A percentile compares a stretch with the other conserved stretches of the same genome.
These are phyloP conservation scores for Coniosporium tulheliwenetii DNA, from an alignment of 2,329 filamentous ascomycete genomes.

Conservation along the genomic window DNA sequence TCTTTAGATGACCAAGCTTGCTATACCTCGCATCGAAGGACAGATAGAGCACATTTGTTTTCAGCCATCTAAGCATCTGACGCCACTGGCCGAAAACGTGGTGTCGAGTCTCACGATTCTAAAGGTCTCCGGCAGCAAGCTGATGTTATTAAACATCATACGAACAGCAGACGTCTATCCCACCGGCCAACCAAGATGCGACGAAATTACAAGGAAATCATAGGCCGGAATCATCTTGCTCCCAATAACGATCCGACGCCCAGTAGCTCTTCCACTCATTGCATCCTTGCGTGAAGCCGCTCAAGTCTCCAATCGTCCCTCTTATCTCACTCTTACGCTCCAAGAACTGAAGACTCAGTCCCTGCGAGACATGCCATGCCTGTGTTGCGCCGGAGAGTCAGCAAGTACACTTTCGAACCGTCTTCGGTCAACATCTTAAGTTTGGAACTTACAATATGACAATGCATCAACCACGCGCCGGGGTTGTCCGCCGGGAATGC, in stretches of 20 bases:
- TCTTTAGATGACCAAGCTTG: no score
- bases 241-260: constrained; percentile 2
- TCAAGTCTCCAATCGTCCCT: constrained; percentile 2
- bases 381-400: constrained; percentile 34
- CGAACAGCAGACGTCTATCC: no score
- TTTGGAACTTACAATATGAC: constrained; percentile 19
- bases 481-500: constrained; percentile 27
- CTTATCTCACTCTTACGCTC: constrained; percentile 3
- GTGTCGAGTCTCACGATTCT: no score
- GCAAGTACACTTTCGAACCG: background rate
- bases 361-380: constrained; percentile 48
- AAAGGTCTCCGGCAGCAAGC: no score
- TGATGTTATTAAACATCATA: no score
- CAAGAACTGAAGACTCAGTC: constrained; percentile 19
- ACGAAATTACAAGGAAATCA: background rate
- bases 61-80: no score
- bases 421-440: background rate
- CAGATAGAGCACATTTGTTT: no score
- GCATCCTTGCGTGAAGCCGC: constrained; percentile 1
- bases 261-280: constrained; percentile 3
- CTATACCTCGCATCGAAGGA: no score
- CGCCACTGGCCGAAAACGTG: no score
- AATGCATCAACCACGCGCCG: constrained; percentile 27
- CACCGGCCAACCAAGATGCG: no score
- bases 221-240: constrained; percentile 4